Percentiles rank a stretch among this genome's conserved stretches.
Conservation (phyloP, 2,329 filamentous ascomycete genomes). For the Erysiphe neolycopersici region DNA sequence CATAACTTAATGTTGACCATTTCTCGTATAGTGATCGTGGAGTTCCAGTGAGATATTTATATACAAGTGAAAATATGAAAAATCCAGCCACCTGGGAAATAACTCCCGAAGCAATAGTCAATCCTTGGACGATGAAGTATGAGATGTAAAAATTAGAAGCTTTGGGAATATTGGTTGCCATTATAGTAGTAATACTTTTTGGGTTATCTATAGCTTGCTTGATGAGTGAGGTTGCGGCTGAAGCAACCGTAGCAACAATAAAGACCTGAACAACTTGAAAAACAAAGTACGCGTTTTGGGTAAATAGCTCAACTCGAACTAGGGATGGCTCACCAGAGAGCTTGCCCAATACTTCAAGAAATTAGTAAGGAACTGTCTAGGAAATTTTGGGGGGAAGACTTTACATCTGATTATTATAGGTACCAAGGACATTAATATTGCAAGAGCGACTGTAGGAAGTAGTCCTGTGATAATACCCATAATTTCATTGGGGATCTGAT, state of each 20-base stretch:
- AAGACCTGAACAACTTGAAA: slow-evolving; percentile 88
- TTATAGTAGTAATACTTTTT: slow-evolving; percentile 28
- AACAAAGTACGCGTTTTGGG: slow-evolving; percentile 73
- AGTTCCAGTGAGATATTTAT: slow-evolving; percentile 47
- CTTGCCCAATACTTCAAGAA: slow-evolving; percentile 39
- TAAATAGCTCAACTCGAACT: slow-evolving; percentile 61
- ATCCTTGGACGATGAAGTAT: slow-evolving; percentile 80
- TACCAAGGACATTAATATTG: slow-evolving; percentile 65
- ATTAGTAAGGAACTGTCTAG: slow-evolving; percentile 2
- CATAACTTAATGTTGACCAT: slow-evolving; percentile 45
- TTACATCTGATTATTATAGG: slow-evolving; percentile 55
- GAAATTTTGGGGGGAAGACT: slow-evolving; percentile 9
- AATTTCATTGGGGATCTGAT: slow-evolving; percentile 39
- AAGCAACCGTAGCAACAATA: slow-evolving; percentile 58
- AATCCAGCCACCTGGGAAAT: slow-evolving; percentile 52
- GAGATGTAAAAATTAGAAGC: slow-evolving; percentile 87
- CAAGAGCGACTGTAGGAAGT: slow-evolving; percentile 50
- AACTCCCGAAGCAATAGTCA: slow-evolving; percentile 49
- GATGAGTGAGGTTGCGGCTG: slow-evolving; percentile 47
- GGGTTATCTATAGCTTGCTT: slow-evolving; percentile 37
- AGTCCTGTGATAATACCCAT: slow-evolving; percentile 66
- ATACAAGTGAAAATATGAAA: slow-evolving; percentile 44
- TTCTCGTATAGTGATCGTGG: slow-evolving; percentile 57
- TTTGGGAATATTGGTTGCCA: slow-evolving; percentile 50
- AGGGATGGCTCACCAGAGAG: slow-evolving; percentile 54